Evolutionary conservation across 768 basidiomycete species (phyloP).

Genomic region (Collybia sordida): DNA sequence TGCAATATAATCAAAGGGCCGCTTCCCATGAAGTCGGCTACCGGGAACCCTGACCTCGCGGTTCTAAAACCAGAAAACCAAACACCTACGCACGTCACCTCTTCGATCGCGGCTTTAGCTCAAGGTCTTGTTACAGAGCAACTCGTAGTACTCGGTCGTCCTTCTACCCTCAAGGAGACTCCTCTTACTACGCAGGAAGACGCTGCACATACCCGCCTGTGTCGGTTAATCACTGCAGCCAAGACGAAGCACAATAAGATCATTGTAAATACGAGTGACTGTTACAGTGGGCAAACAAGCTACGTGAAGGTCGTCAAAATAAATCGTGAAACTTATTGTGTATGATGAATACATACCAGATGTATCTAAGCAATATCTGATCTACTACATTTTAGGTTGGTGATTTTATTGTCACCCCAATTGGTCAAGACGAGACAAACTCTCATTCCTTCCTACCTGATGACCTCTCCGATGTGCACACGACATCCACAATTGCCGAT

Average conservation of each 20-base stretch:
- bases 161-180: constrained; percentile 28
- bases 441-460: constrained; percentile 31
- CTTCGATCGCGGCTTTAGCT: constrained; percentile 52
- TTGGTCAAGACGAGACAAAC: constrained; percentile 27
- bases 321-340: constrained; percentile 42
- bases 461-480: constrained; percentile 30
- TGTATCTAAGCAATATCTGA: neutral
- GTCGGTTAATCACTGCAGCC: constrained; percentile 24
- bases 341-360: constrained; percentile 20
- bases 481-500: constrained; percentile 42
- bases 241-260: constrained; percentile 21
- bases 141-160: constrained; percentile 53
- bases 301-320: constrained; percentile 41
- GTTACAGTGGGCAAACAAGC: constrained; percentile 27
- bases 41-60: constrained; percentile 52
- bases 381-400: constrained; percentile 44
- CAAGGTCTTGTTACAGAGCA: constrained; percentile 51
- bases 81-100: constrained; percentile 61
- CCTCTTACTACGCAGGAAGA: constrained; percentile 23
- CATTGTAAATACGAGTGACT: constrained; percentile 31
- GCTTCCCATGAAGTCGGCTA: constrained; percentile 16
- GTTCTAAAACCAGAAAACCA: constrained; percentile 57
- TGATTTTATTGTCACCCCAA: constrained; percentile 57
- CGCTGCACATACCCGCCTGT: constrained; percentile 23
- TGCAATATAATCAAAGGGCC: constrained; percentile 5